Base-by-base conservation (phyloP, 208 protist species). In the Crithidia bombi region DNA sequence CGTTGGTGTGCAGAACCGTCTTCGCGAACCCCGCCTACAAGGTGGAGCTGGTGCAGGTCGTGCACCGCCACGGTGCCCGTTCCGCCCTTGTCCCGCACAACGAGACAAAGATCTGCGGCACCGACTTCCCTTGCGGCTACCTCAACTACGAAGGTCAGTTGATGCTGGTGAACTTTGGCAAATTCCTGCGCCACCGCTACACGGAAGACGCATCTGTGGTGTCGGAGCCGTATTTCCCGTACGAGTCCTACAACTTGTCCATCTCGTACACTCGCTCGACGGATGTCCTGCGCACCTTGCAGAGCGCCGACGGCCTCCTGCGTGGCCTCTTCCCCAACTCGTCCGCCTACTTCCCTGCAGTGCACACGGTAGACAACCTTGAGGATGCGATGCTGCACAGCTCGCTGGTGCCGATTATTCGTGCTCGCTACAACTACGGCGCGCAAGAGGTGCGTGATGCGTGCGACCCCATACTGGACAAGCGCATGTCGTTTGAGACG, bases 21-120 rank as follows among this genome's bases (percentile, higher is more conserved):
- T 35, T 69, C 17, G 70, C 70, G 11, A 56, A 54, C 32, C 70
- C 62, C 10, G 12, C 44, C 58, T 79, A 73, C 66, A 79, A 72
- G 61, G 56, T 79, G 46, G 66, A 79, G 68, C 36, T 76, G 47
- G 65, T 85, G 49, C 83, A 89, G 78, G 38, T 87, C 25, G 64
- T 86, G 33, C 85, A 90, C 62, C 85, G 85, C 46, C 85, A 90
- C 65, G 85, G 85, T 25, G 78, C 81, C 23, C 85, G 85, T 26
- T 51, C 66, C 1, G 38, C 81, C 35, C n/a, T 78, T 19, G 62
- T 75, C 5, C n/a, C 33, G 15, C 7, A 64, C 62, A 87, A 90
- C 68, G n/a, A 68, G 12, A 78, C 73, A 1, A 15, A 64, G 19
- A 78, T 91, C 52, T 91, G 86, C 64, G 70, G 64, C 61, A 68